Evolutionary conservation across 2,329 filamentous ascomycete species (phyloP).

Genomic region (Kalaharituber pfeilii): DNA sequence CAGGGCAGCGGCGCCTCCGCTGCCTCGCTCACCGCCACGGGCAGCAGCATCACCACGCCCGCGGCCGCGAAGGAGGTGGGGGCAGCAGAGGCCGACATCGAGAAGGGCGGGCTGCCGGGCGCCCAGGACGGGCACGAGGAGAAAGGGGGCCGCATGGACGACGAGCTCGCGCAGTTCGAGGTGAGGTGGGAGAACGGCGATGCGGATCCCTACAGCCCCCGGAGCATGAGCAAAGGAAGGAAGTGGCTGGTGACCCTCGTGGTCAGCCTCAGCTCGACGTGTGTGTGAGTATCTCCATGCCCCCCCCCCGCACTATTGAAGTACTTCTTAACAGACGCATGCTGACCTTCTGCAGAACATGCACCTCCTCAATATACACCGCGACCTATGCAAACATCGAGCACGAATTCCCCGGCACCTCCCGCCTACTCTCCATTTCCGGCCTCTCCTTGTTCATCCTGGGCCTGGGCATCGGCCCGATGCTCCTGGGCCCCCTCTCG

Average conservation of each 20-base stretch:
- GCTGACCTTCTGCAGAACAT: conserved; percentile 40
- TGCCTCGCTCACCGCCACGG: too few species aligned
- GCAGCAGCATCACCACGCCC: too few species aligned
- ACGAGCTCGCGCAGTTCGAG: too few species aligned
- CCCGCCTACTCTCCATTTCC: conserved; percentile 55
- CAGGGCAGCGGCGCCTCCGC: too few species aligned
- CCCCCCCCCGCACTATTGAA: not conserved
- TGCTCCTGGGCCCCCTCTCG: conserved; percentile 39
- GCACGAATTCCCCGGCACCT: conserved; percentile 48
- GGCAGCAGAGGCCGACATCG: too few species aligned
- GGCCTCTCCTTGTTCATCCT: conserved; percentile 71
- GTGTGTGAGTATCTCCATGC: conserved; percentile 59
- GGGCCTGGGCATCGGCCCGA: conserved; percentile 45
- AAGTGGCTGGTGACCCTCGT: conserved; percentile 70
- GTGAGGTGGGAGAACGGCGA: conserved; percentile 59
- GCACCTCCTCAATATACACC: conserved; percentile 76
- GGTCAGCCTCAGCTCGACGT: conserved; percentile 55
- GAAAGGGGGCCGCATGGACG: too few species aligned
- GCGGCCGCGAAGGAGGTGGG: too few species aligned
- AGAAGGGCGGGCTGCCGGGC: too few species aligned
- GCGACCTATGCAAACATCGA: conserved; percentile 63
- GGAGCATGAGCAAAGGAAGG: conserved; percentile 44
- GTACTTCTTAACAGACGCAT: not conserved
- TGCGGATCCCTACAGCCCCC: conserved; percentile 55
- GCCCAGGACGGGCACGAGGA: too few species aligned